A percentile compares a stretch with the other conserved stretches of the same genome.
These are phyloP conservation scores for Eimeria nieschulzi DNA, from an alignment of 169 alveolate species.

Conservation along the genomic window DNA sequence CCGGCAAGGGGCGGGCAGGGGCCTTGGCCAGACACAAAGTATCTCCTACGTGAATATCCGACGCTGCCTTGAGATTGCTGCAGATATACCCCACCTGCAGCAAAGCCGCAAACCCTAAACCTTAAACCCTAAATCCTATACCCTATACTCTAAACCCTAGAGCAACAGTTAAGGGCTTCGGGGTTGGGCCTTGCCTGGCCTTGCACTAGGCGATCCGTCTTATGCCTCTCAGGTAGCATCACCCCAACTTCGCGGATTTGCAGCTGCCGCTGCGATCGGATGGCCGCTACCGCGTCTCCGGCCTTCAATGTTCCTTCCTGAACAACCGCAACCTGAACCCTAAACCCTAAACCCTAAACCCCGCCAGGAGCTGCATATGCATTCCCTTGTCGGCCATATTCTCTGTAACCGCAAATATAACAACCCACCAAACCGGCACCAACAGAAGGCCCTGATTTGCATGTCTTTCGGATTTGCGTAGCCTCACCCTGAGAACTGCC, in stretches of 20 bases:
- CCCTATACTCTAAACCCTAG: neutral
- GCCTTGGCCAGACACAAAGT: slow-evolving; percentile 54
- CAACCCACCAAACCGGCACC: too few species aligned
- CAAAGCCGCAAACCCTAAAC: slow-evolving; percentile 9
- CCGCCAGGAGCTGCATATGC: too few species aligned
- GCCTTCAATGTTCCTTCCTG: slow-evolving; percentile 53
- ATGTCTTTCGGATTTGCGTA: neutral
- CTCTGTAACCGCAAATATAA: too few species aligned
- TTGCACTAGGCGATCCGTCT: slow-evolving; percentile 32
- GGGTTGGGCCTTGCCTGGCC: slow-evolving; percentile 50
- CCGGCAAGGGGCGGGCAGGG: slow-evolving; percentile 50
- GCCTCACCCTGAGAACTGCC: slow-evolving; percentile 80
- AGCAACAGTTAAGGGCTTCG: neutral
- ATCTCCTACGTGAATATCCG: slow-evolving; percentile 60
- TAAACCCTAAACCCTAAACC: too few species aligned
- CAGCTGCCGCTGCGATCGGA: slow-evolving; percentile 10
- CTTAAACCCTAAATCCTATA: slow-evolving; percentile 13
- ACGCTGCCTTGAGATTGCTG: slow-evolving; percentile 43
- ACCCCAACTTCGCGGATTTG: slow-evolving; percentile 47
- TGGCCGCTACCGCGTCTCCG: slow-evolving; percentile 54
- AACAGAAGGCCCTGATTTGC: too few species aligned
- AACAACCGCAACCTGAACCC: neutral
- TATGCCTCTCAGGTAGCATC: slow-evolving; percentile 44
- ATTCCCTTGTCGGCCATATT: too few species aligned
- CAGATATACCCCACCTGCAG: slow-evolving; percentile 61